These are phyloP conservation scores for Triticum urartu DNA, from an alignment of 176 grass and related monocot genomes.

Conservation along the genomic window DNA sequence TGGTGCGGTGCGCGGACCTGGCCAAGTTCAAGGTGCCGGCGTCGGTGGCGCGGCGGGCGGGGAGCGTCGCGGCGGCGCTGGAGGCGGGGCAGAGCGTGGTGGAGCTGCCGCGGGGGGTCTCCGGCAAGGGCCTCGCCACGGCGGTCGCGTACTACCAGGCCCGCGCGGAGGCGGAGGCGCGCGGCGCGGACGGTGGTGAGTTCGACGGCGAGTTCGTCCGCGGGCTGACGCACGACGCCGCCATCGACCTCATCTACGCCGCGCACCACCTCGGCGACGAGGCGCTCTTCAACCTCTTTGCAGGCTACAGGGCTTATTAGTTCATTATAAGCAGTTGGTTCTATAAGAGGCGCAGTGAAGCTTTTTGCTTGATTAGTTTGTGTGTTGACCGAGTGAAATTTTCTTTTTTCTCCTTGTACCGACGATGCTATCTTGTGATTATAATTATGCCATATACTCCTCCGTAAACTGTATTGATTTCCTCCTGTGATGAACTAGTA, in stretches of 20 bases:
- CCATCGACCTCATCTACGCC: conserved; percentile 42
- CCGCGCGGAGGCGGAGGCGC: not conserved
- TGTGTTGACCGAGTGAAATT: not conserved
- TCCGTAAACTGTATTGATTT: too few species aligned
- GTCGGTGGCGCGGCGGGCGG: not conserved
- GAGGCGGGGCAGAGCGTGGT: not conserved
- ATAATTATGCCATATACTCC: too few species aligned
- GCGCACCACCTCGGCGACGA: conserved; percentile 29
- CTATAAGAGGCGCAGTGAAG: not conserved
- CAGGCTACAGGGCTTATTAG: not conserved
- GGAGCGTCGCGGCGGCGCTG: not conserved
- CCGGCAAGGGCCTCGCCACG: conserved; percentile 16
- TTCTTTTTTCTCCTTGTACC: not conserved
- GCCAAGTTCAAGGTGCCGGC: conserved; percentile 14
- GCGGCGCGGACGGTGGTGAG: not conserved
- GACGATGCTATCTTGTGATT: not conserved
- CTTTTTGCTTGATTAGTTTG: not conserved
- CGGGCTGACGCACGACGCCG: conserved; percentile 31
- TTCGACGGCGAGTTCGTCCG: conserved; percentile 25
- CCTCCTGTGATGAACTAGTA: too few species aligned
- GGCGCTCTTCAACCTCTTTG: conserved; percentile 8
- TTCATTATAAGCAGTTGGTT: not conserved
- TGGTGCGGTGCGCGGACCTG: conserved; percentile 38
- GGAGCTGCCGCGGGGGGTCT: conserved; percentile 25
- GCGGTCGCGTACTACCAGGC: conserved; percentile 35